Base-by-base conservation (phyloP, 441 rosid species). In the Melastoma candidum region DNA sequence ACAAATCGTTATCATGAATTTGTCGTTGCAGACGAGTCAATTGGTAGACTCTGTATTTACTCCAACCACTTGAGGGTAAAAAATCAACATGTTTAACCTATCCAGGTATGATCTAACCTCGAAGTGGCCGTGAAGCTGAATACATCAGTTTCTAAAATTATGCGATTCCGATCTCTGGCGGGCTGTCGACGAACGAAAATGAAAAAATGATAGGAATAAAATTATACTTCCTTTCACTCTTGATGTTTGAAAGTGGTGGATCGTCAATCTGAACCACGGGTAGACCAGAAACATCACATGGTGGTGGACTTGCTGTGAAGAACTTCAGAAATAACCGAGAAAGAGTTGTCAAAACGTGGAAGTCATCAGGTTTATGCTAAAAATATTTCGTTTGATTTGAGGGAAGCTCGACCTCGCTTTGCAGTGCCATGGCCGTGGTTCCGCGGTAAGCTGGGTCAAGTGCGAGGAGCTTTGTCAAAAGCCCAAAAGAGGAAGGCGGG, bases 371-470 rank as follows among this genome's bases (percentile, higher is more conserved):
- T 52, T 43, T 45, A 14, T 43, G 26, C 14, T 14, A 25, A 11
- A 32, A 24, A 39, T 17, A 52, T 45, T 41, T 26, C 1, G 0
- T 32, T 32, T 44, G 44, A 48, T 43, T 39, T 46, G 48, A 26
- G 12, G 25, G 47, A n/a, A 17, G 41, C 69, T 67, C 61, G 22
- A 89, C 95, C 14, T 79, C 88, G 53, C 64, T 76, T 59, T 79
- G 75, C 48, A 86, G 79, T 51, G 95, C 81, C 53, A 84, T 73
- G 63, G 83, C 67, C 9, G 90, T 87, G 22, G 94, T 81, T 48
- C 90, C 94, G n/a, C 95, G 90, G 56, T 71, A 65, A 13, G 76
- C 68, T 0, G 89, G 87, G 59, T 90, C 88, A 48, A 86, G 73
- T 12, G 84, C 75, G 3, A 89, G 84, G 63, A 86, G 76, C 36